Evolutionary conservation across 805 yeast genomes (phyloP), one percentile per base, ranked within the genome.

Genomic region (Suhomyces kilbournensis): DNA sequence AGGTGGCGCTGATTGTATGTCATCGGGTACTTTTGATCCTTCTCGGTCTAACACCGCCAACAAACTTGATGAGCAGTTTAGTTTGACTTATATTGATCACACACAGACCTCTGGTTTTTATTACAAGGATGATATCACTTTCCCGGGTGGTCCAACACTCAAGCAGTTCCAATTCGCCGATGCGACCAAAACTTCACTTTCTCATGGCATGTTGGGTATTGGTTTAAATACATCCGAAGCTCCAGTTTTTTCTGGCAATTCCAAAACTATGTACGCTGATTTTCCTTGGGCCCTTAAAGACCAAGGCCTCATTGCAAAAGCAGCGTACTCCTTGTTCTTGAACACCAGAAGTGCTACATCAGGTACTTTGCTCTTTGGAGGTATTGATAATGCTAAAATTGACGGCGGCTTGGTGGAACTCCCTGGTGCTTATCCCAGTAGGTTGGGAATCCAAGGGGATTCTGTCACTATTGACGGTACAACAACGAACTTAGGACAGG

Each of bases 321-420:
- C 52, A 4, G 45, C 53, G 7, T 59, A 52, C 34, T 59, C 63
- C 7, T 35, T 59, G 9, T 59, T 56, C 54, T 52, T 63, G 49
- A 55, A 58, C 49, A 35, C 26, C 2, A 17, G 19, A 5, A 19
- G 34, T 4, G 50, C 54, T 1, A n/a, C 30, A 1, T 3, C 40
- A 10, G 67, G 65, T 7, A 39, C 58, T 2, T 43, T 63, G 22
- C 40, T 63, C 7, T 63, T 63, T 50, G 67, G 67, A 12, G 65
- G 60, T 7, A 56, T 59, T 19, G 67, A 63, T 52, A 39, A 50
- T 8, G 60, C 49, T 22, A 63, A 63, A 51, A 54, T 35, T n/a
- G 40, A 35, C 10, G 40, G 20, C 17, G 7, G 14, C n/a, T 35
- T 35, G 20, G 20, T 35, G 8, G n/a, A 14, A 15, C n/a, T n/a